Evolutionary conservation across 2,329 filamentous ascomycete genomes (phyloP).

Genomic region (Purpureocillium takamizusanense): DNA sequence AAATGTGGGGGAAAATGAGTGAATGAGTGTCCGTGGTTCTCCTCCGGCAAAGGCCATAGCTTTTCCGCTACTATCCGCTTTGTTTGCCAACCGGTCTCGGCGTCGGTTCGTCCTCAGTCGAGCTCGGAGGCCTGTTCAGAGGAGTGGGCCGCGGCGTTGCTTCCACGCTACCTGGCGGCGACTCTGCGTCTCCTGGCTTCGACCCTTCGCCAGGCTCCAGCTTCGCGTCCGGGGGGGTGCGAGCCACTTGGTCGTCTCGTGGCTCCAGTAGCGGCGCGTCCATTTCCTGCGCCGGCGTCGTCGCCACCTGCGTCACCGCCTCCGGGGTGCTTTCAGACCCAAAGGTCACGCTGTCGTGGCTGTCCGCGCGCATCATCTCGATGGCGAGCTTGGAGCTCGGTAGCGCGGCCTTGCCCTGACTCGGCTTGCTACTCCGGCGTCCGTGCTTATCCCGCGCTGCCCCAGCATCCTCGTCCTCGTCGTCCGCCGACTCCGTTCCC

Average conservation of each 20-base stretch:
- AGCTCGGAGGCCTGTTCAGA: slow-evolving; percentile 1
- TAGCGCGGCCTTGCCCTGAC: slow-evolving; percentile 41
- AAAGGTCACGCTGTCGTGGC: slow-evolving; percentile 67
- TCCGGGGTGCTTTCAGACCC: slow-evolving; percentile 41
- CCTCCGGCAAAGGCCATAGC: background rate
- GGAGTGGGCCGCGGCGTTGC: slow-evolving; percentile 33
- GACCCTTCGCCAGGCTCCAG: slow-evolving; percentile 4
- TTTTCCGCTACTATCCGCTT: background rate
- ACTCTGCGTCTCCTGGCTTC: slow-evolving; percentile 3
- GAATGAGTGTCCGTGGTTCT: no score
- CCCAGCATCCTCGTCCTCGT: slow-evolving; percentile 88
- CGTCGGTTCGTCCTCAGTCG: slow-evolving; percentile 1
- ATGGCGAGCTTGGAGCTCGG: slow-evolving; percentile 85
- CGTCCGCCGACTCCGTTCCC: slow-evolving; percentile 78
- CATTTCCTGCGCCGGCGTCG: slow-evolving; percentile 37
- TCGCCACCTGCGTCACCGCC: slow-evolving; percentile 40
- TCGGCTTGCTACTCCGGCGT: slow-evolving; percentile 30
- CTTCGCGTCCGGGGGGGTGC: slow-evolving; percentile 15
- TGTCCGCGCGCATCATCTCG: slow-evolving; percentile 97
- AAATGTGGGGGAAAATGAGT: no score
- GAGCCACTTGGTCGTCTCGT: slow-evolving; percentile 5
- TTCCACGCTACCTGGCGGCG: slow-evolving; percentile 21
- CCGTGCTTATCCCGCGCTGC: slow-evolving; percentile 34
- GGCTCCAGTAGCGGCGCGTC: slow-evolving; percentile 19
- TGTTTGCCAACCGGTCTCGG: background rate